Evolutionary conservation across 2,329 filamentous ascomycete species (phyloP), one percentile per base, ranked within the genome.

Genomic region (Trichoderma sp.): DNA sequence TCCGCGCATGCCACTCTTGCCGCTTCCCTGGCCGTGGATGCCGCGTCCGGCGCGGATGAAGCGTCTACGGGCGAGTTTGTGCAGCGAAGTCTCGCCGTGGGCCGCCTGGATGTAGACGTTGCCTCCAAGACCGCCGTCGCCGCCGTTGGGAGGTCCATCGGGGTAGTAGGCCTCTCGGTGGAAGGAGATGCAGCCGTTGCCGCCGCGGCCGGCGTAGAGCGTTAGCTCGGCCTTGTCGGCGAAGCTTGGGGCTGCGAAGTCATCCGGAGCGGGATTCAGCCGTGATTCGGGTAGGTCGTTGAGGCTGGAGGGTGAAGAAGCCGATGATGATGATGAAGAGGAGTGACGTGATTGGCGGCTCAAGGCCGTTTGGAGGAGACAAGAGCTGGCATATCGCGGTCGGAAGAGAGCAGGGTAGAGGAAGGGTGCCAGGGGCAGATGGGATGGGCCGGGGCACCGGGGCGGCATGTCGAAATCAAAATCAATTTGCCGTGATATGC

Each of bases 21-120:
- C 85, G 73, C 89, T 92, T 43, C 93, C 93, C 76, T 92, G 89
- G 0, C 93, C 93, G 75, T 92, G 90, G 77, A 86, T 91, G n/a
- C 93, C 93, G 72, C 89, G 84, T 1, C 89, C 90, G 0, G 92
- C 93, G 69, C 91, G 90, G 61, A 95, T 80, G 67, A 93, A 87
- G 2, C 92, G 89, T 73, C 90, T 85, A 51, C 95, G 86, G 1
- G 93, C 91, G 11, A 99, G 84, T 81, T 97, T 98, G 81, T 98
- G 94, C 70, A 99, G 82, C 65, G 93, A 97, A 0, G 94, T 98
- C 80, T 98, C 92, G 69, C 94, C 93, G 66, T 91, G 89, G 1
- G 97, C 89, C 8, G 96, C 94, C 80, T 98, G 95, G 69, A 99
- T 96, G 79, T 97, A 98, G 73, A 99, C 85, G 75, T 91, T 96